phyloP scores from a whole-genome alignment of 1,284 basidiomycete genomes.

The Mycena citricolor region DNA sequence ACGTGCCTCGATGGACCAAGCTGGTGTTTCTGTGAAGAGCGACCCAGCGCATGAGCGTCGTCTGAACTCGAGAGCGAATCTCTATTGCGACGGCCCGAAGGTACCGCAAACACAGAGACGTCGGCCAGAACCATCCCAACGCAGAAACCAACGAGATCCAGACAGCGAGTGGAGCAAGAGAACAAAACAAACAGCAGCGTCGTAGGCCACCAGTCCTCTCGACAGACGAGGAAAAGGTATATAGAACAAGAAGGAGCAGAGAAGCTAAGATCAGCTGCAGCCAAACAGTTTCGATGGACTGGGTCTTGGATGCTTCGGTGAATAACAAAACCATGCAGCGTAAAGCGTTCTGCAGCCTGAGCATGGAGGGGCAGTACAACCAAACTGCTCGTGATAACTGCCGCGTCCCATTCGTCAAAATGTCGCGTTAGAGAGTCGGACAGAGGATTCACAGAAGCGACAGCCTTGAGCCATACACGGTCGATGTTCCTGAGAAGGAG shows the following conservation, averaged over 20 bases:
- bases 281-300: conserved; percentile 24
- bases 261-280: conserved; percentile 25
- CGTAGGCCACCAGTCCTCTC: conserved; percentile 14
- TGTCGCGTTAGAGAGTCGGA: conserved; percentile 26
- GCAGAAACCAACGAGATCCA: conserved; percentile 20
- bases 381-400: conserved; percentile 4
- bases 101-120: conserved; percentile 35
- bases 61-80: conserved; percentile 39
- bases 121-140: conserved; percentile 29
- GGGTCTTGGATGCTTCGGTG: conserved; percentile 33
- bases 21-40: conserved; percentile 15
- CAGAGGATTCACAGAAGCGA: conserved; percentile 32
- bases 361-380: conserved; percentile 13
- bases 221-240: conserved; percentile 19
- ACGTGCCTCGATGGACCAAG: conserved; percentile 18
- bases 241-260: conserved; percentile 27
- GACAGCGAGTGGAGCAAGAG: conserved; percentile 23
- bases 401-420: conserved; percentile 27
- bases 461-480: conserved; percentile 28
- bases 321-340: conserved; percentile 17
- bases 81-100: conserved; percentile 38
- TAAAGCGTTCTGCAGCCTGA: conserved; percentile 6
- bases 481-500: conserved; percentile 37
- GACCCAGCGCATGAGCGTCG: conserved; percentile 20
- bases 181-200: conserved; percentile 10